phyloP scores from a whole-genome alignment of 2,329 filamentous ascomycete genomes.

The Pseudocercospora fuligena region DNA sequence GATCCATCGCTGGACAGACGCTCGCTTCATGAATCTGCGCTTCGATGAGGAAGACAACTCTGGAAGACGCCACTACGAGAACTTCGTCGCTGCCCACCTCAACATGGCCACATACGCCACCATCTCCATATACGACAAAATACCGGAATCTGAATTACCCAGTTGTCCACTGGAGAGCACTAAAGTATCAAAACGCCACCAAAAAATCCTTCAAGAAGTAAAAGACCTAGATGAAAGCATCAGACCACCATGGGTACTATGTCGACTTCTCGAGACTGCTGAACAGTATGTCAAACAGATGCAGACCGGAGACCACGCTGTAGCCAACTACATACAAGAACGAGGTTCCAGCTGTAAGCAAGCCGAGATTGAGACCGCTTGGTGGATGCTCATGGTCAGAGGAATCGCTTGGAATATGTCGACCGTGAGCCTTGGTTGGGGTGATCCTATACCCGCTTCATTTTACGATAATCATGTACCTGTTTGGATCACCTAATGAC shows the following conservation, averaged over 20 bases:
- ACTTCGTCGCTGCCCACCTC: slow-evolving; percentile 9
- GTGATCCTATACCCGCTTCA: slow-evolving; percentile 10
- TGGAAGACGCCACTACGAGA: background rate
- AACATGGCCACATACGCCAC: slow-evolving; percentile 11
- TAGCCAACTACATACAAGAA: slow-evolving; percentile 5
- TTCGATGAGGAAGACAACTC: background rate
- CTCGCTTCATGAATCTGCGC: background rate
- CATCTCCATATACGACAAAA: background rate
- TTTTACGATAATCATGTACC: slow-evolving; percentile 14
- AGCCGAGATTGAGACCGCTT: background rate
- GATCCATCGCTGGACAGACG: slow-evolving; percentile 12
- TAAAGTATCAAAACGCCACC: background rate
- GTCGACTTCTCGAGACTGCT: background rate
- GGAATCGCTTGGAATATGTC: slow-evolving; percentile 15
- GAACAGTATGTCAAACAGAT: slow-evolving; percentile 6
- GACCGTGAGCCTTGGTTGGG: background rate
- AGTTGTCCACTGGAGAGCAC: background rate
- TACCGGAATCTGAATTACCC: background rate
- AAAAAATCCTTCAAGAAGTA: background rate
- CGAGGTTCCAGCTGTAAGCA: background rate
- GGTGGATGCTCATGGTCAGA: slow-evolving; percentile 13
- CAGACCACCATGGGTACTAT: slow-evolving; percentile 7
- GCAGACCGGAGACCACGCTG: background rate
- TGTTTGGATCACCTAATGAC: slow-evolving; percentile 2
- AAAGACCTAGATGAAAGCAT: background rate